phyloP scores from a whole-genome alignment of 805 yeast species.

The Myxozyma mucilagina region DNA sequence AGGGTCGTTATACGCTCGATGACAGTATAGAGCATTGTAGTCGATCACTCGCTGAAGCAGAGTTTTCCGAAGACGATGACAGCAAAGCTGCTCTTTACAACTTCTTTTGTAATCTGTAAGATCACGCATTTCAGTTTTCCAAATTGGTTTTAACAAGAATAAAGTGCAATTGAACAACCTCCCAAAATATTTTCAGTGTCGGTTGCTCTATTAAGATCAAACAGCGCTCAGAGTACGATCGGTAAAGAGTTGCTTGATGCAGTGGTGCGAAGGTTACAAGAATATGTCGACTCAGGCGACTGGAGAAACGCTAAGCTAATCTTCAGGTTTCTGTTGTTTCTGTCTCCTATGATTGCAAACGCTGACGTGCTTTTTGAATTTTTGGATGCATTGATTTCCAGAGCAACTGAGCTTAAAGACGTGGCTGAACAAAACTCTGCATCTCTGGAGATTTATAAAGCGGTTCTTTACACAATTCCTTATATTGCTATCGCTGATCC shows the following conservation, averaged over 20 bases:
- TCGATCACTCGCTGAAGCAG: background rate
- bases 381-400: slow-evolving; percentile 53
- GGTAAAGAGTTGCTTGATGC: slow-evolving; percentile 70
- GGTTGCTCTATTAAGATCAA: slow-evolving; percentile 64
- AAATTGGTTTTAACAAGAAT: background rate
- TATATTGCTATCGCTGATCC: slow-evolving; percentile 19
- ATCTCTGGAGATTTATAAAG: slow-evolving; percentile 14
- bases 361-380: slow-evolving; percentile 47
- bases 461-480: slow-evolving; percentile 17
- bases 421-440: background rate
- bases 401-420: slow-evolving; percentile 58
- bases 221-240: slow-evolving; percentile 61
- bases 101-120: slow-evolving; percentile 17
- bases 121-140: background rate
- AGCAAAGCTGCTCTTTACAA: background rate
- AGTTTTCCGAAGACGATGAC: slow-evolving; percentile 13
- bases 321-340: slow-evolving; percentile 65
- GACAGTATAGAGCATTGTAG: slow-evolving; percentile 15
- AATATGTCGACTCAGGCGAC: slow-evolving; percentile 48
- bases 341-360: slow-evolving; percentile 61
- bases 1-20: slow-evolving; percentile 12
- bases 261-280: slow-evolving; percentile 64
- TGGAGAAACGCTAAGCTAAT: slow-evolving; percentile 73
- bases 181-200: slow-evolving; percentile 78
- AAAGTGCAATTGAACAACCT: slow-evolving; percentile 72